Base-by-base conservation (phyloP, 768 basidiomycete species). In the Scleroderma bovista region DNA sequence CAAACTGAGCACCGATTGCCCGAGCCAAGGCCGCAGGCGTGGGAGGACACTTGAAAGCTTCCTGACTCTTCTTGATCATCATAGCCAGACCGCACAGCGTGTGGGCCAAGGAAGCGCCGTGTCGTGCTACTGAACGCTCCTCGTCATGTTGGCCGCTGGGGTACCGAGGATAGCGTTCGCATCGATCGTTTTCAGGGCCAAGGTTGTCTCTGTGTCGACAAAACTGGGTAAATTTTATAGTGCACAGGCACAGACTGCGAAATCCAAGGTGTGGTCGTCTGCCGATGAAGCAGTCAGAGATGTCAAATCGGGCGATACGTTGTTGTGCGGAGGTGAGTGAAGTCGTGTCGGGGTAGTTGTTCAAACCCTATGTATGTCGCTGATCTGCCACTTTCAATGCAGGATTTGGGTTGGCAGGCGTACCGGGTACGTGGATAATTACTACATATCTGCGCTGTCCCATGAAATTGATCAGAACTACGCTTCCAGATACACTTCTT, bases 351-450 rank as follows among this genome's bases (percentile, higher is more conserved):
- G n/a, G n/a, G n/a, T n/a, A n/a, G n/a, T n/a, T n/a, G n/a, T n/a
- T n/a, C n/a, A n/a, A n/a, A n/a, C n/a, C n/a, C n/a, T n/a, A n/a
- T n/a, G n/a, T n/a, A n/a, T n/a, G n/a, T n/a, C n/a, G n/a, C n/a
- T 23, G 24, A 15, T 29, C 41, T 9, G 13, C 29, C 40, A 9
- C 26, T 58, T 10, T 36, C n/a, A n/a, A n/a, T n/a, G 15, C 59
- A 92, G 92, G 93, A 23, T 96, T 96, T 60, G 93, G 93, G 39
- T 71, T 90, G 46, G 88, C 89, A 57, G 93, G 93, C 26, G 86
- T 92, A 41, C 91, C 93, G 60, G 87, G 88, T 89, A 40, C 37
- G 71, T 57, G n/a, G n/a, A n/a, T 40, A 39, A 29, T 29, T 4
- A 9, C 26, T 9, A 29, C 9, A 29, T 29, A 9, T 29, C 26